These are phyloP conservation scores for Nelumbo lutea DNA, from an alignment of 164 flowering plant genomes.

Conservation along the genomic window DNA sequence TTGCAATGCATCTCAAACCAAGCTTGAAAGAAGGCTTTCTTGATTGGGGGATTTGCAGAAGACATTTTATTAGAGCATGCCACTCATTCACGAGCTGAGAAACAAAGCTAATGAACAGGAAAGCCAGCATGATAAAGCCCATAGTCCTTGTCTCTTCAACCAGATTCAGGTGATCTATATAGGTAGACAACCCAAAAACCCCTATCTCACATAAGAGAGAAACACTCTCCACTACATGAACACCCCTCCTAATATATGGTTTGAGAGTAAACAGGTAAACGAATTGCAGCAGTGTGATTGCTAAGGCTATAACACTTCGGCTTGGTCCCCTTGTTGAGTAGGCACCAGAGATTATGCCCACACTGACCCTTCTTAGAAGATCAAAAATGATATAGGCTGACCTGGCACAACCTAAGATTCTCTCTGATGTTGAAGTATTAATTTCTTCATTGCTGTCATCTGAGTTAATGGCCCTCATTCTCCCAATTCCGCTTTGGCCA, in stretches of 20 bases:
- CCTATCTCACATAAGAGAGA: constrained; percentile 52
- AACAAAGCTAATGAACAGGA: constrained; percentile 39
- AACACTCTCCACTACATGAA: constrained; percentile 41
- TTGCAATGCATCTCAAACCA: constrained; percentile 43
- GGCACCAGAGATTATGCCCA: constrained; percentile 46
- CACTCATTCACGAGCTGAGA: constrained; percentile 50
- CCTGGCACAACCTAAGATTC: constrained; percentile 40
- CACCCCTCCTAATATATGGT: constrained; percentile 47
- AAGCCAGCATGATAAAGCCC: constrained; percentile 40
- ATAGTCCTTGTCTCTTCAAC: constrained; percentile 14
- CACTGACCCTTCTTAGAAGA: constrained; percentile 37
- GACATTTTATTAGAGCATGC: constrained; percentile 39
- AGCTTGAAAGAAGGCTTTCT: constrained; percentile 34
- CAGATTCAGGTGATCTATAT: constrained; percentile 10
- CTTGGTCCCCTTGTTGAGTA: constrained; percentile 21
- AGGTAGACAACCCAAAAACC: constrained; percentile 36
- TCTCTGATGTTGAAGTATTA: constrained; percentile 14
- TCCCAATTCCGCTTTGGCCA: constrained; percentile 42
- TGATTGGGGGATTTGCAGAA: constrained; percentile 35
- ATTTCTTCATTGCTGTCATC: constrained; percentile 34
- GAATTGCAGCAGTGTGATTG: constrained; percentile 43
- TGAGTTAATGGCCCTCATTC: constrained; percentile 41
- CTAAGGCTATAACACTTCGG: constrained; percentile 32
- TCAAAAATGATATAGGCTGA: constrained; percentile 48
- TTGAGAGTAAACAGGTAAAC: constrained; percentile 34